Evolutionary conservation across 208 protist species (phyloP).

Genomic region (Sergeia podlipaevii): DNA sequence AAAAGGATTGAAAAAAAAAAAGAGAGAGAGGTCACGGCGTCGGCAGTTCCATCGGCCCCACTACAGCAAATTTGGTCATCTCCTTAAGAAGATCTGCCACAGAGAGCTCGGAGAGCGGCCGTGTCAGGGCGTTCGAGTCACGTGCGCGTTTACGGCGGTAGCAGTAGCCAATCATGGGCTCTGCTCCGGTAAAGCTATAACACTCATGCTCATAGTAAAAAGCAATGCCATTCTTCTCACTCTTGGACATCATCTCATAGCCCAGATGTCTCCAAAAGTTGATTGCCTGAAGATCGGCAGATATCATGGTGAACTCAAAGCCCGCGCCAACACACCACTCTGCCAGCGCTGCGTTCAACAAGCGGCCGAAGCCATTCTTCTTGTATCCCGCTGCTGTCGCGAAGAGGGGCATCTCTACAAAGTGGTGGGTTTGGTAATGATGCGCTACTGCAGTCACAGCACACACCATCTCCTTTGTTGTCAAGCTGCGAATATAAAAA

Average conservation of each 20-base stretch:
- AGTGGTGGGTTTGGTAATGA: constrained; percentile 67
- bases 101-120: constrained; percentile 8
- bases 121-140: background rate
- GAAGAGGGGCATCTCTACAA: constrained; percentile 87
- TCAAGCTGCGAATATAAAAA: constrained; percentile 70
- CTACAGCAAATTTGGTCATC: constrained; percentile 45
- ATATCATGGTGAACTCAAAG: constrained; percentile 86
- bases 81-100: constrained; percentile 23
- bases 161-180: constrained; percentile 86
- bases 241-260: constrained; percentile 67
- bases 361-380: constrained; percentile 66
- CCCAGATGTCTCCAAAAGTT: constrained; percentile 78
- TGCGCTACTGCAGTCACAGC: constrained; percentile 76
- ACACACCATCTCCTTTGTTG: constrained; percentile 66
- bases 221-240: constrained; percentile 68
- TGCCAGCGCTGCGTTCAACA: constrained; percentile 72
- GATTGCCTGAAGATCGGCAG: constrained; percentile 81
- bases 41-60: constrained; percentile 26
- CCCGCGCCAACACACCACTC: constrained; percentile 49
- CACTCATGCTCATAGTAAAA: constrained; percentile 89
- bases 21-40: constrained; percentile 3
- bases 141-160: background rate
- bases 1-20: background rate
- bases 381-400: constrained; percentile 87
- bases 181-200: constrained; percentile 79